phyloP scores from a whole-genome alignment of 2,329 filamentous ascomycete species.

The Arthrobotrys musiformis region DNA sequence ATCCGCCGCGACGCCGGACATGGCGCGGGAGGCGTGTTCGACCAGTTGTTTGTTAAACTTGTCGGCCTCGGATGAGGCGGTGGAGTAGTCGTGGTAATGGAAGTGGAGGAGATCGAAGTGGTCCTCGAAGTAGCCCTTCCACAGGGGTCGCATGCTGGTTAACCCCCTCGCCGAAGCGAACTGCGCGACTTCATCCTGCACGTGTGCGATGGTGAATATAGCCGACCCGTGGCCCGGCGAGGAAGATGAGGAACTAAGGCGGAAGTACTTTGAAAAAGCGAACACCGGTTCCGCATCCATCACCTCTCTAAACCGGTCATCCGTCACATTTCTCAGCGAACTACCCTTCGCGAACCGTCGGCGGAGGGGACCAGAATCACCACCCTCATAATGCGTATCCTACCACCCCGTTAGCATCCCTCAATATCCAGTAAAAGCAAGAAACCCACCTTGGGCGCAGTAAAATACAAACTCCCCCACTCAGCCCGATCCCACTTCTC shows the following conservation, averaged over 20 bases:
- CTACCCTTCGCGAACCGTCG: slow-evolving; percentile 76
- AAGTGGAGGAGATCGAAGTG: slow-evolving; percentile 75
- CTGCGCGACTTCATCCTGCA: slow-evolving; percentile 82
- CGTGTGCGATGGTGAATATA: slow-evolving; percentile 79
- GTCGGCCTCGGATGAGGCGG: slow-evolving; percentile 77
- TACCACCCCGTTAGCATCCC: slow-evolving; percentile 53
- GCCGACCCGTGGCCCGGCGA: slow-evolving; percentile 66
- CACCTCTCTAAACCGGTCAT: slow-evolving; percentile 74
- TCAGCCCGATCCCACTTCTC: slow-evolving; percentile 79
- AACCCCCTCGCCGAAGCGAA: slow-evolving; percentile 80
- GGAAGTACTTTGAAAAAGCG: slow-evolving; percentile 77
- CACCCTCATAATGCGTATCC: slow-evolving; percentile 75
- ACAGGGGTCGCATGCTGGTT: slow-evolving; percentile 81
- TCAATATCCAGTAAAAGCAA: neutral
- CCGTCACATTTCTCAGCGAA: slow-evolving; percentile 73
- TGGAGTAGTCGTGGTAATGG: slow-evolving; percentile 79
- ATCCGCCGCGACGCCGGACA: slow-evolving; percentile 72
- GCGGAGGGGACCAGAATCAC: slow-evolving; percentile 73
- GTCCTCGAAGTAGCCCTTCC: slow-evolving; percentile 77
- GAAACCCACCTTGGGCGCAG: slow-evolving; percentile 69
- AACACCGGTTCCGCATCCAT: slow-evolving; percentile 84
- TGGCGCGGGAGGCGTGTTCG: slow-evolving; percentile 51
- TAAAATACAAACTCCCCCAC: slow-evolving; percentile 85
- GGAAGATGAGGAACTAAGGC: slow-evolving; percentile 64
- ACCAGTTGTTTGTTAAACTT: slow-evolving; percentile 54